Conservation (phyloP, 306 rosid genomes). For the Abrus precatorius region DNA sequence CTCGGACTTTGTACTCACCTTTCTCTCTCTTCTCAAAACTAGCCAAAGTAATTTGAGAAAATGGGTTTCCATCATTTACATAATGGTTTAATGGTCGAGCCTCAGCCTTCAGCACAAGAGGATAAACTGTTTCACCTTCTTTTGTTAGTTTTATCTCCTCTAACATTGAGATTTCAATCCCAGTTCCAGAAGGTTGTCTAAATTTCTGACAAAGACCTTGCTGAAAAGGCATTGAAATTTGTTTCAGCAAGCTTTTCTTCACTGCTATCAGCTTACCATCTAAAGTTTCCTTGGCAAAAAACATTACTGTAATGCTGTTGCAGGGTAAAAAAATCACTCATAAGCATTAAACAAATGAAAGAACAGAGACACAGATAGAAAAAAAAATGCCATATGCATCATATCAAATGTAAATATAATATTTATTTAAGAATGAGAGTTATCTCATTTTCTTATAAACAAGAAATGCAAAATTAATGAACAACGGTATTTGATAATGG, state of each 20-base stretch:
- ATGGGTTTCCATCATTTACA: neutral
- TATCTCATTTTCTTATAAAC: neutral
- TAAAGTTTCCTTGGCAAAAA: conserved; percentile 15
- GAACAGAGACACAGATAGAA: neutral
- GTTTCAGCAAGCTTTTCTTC: neutral
- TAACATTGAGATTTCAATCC: conserved; percentile 1
- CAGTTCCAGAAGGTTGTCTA: conserved; percentile 6
- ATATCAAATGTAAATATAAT: no score
- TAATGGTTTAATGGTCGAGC: neutral
- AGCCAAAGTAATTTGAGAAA: neutral
- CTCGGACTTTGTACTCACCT: conserved; percentile 1
- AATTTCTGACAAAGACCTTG: conserved; percentile 14
- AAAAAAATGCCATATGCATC: neutral
- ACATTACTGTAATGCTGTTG: conserved; percentile 6
- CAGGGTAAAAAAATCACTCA: neutral
- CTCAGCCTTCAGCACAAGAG: conserved; percentile 15
- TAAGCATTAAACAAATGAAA: neutral
- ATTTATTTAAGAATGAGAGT: neutral
- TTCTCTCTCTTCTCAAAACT: conserved; percentile 3
- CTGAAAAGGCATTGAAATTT: conserved; percentile 4
- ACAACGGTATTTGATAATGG: neutral
- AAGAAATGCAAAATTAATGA: neutral
- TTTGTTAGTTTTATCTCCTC: neutral
- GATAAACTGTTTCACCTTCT: neutral
- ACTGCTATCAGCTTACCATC: conserved; percentile 14